Conservation (phyloP, 441 rosid genomes). For the Populus hybrid region DNA sequence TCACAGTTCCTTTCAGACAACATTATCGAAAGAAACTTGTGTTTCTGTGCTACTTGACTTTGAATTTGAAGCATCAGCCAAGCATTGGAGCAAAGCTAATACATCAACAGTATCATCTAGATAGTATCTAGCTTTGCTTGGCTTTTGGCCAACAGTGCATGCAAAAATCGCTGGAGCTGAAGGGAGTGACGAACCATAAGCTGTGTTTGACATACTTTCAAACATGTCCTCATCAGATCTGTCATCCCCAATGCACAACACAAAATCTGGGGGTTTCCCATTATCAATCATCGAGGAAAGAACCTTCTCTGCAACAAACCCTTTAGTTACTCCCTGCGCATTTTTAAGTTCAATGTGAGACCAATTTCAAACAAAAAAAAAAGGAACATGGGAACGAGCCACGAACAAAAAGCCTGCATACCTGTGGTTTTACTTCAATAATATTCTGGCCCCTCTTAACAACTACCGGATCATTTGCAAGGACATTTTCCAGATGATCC, state of each 20-base stretch:
- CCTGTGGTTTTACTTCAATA: constrained; percentile 96
- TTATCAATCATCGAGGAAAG: constrained; percentile 29
- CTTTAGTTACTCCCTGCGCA: constrained; percentile 55
- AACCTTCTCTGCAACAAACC: constrained; percentile 44
- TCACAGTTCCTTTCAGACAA: neutral
- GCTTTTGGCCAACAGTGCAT: constrained; percentile 53
- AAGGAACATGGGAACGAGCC: neutral
- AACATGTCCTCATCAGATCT: constrained; percentile 67
- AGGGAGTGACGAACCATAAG: constrained; percentile 22
- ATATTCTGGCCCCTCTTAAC: constrained; percentile 78
- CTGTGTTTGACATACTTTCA: constrained; percentile 36
- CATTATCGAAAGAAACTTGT: constrained; percentile 27
- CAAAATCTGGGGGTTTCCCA: constrained; percentile 44
- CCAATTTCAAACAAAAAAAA: neutral
- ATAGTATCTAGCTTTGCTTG: constrained; percentile 60
- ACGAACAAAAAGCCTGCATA: constrained; percentile 1
- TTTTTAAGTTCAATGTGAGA: constrained; percentile 17
- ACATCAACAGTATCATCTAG: constrained; percentile 41
- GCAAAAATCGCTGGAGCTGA: constrained; percentile 43
- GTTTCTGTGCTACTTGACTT: constrained; percentile 18
- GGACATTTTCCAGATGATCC: constrained; percentile 80
- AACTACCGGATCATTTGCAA: constrained; percentile 78
- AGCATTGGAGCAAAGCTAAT: constrained; percentile 27
- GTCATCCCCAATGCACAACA: constrained; percentile 59
- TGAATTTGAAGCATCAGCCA: constrained; percentile 26